A percentile compares a stretch with the other conserved stretches of the same genome.
Evolutionary conservation across 2,329 filamentous ascomycete genomes (phyloP).

Genomic region (Venturiaceae sp.): DNA sequence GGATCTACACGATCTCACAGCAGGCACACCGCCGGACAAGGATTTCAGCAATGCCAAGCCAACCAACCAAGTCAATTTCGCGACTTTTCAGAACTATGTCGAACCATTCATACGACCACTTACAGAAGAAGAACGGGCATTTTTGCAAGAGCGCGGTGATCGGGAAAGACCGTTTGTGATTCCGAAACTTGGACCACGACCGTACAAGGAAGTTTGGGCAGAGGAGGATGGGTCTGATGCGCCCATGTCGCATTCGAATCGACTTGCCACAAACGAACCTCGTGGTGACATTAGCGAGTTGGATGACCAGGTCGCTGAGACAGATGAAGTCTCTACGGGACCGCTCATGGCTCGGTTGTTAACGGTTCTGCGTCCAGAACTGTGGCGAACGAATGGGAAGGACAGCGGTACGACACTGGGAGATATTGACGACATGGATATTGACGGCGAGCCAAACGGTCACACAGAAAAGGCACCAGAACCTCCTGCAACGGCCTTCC

Average conservation of each 20-base stretch:
- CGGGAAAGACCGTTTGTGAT: slow-evolving; percentile 75
- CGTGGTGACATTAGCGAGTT: slow-evolving; percentile 79
- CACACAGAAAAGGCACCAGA: slow-evolving; percentile 15
- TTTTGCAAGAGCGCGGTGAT: slow-evolving; percentile 83
- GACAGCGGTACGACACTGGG: slow-evolving; percentile 37
- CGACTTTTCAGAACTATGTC: slow-evolving; percentile 83
- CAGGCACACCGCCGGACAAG: slow-evolving; percentile 82
- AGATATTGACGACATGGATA: slow-evolving; percentile 34
- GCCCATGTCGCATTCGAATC: slow-evolving; percentile 59
- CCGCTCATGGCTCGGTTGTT: slow-evolving; percentile 77
- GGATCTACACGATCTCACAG: slow-evolving; percentile 75
- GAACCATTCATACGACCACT: slow-evolving; percentile 87
- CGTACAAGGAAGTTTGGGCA: slow-evolving; percentile 86
- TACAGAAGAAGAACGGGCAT: slow-evolving; percentile 88
- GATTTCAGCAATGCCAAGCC: slow-evolving; percentile 95
- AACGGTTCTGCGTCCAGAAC: slow-evolving; percentile 65
- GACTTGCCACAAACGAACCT: slow-evolving; percentile 67
- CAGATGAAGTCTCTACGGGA: slow-evolving; percentile 79
- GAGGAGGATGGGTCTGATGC: slow-evolving; percentile 81
- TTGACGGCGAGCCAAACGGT: slow-evolving; percentile 27
- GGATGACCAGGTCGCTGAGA: slow-evolving; percentile 77
- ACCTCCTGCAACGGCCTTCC: slow-evolving; percentile 65
- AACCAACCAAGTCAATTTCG: slow-evolving; percentile 85
- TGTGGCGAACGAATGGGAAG: slow-evolving; percentile 37
- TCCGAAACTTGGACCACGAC: slow-evolving; percentile 71